Conservation (phyloP, 2,329 filamentous ascomycete species). For the Neophaeococcomyces aloes region DNA sequence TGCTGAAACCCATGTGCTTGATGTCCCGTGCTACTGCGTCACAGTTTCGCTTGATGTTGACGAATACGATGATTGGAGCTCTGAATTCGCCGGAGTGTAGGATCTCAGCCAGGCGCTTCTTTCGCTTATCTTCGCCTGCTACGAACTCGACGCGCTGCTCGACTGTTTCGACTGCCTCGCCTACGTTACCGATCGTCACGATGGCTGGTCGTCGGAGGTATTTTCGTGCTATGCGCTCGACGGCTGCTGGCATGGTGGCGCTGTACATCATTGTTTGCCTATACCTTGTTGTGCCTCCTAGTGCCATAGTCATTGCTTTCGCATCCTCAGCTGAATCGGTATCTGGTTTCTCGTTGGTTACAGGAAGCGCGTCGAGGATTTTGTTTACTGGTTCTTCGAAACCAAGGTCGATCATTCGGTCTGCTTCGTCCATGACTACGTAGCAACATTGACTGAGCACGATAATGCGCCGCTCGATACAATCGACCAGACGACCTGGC, state of each 20-base stretch:
- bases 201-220: conserved; percentile 88
- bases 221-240: conserved; percentile 94
- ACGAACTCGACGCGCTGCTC: conserved; percentile 95
- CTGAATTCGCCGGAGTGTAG: conserved; percentile 68
- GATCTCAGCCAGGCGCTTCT: conserved; percentile 90
- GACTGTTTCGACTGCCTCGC: conserved; percentile 94
- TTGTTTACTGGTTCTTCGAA: conserved; percentile 98
- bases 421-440: conserved; percentile 98
- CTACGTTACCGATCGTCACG: conserved; percentile 85
- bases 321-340: conserved; percentile 82
- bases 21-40: conserved; percentile 90
- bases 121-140: conserved; percentile 82
- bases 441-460: conserved; percentile 96
- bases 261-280: conserved; percentile 99
- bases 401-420: conserved; percentile 96
- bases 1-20: conserved; percentile 81
- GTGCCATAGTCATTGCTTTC: conserved; percentile 67
- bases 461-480: conserved; percentile 82
- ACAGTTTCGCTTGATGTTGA: conserved; percentile 99
- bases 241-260: conserved; percentile 85
- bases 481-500: conserved; percentile 90
- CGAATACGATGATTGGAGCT: conserved; percentile 94
- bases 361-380: conserved; percentile 87
- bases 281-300: conserved; percentile 69
- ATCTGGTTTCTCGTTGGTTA: conserved; percentile 90